Percentiles rank a stretch among this genome's conserved stretches.
phyloP scores from a whole-genome alignment of 192 early-diverging fungal species.

The Coemansia sp. region DNA sequence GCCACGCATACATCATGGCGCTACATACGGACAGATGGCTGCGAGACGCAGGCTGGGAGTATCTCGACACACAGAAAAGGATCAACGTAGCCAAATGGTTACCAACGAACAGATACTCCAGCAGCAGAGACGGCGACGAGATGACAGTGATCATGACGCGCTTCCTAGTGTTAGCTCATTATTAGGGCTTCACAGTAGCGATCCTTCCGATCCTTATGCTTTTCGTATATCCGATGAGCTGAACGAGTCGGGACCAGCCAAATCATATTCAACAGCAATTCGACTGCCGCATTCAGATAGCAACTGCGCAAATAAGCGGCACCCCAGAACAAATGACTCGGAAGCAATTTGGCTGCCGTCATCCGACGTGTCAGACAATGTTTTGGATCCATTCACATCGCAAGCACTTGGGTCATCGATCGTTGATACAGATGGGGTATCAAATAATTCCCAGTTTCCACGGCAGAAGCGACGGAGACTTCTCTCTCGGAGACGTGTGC shows the following conservation, averaged over 20 bases:
- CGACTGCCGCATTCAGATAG: neutral
- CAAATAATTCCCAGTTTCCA: neutral
- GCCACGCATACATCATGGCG: conserved; percentile 8
- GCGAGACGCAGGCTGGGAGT: conserved; percentile 12
- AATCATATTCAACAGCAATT: neutral
- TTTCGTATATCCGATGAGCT: conserved; percentile 6
- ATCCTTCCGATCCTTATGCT: conserved; percentile 1
- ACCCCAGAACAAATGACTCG: neutral
- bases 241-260: neutral
- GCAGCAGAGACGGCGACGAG: neutral
- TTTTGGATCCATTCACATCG: neutral
- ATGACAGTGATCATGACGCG: neutral
- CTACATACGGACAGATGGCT: conserved; percentile 34
- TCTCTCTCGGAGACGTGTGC: conserved; percentile 10
- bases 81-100: neutral
- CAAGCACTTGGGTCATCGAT: neutral
- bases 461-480: conserved; percentile 4
- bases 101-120: neutral
- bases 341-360: neutral
- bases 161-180: conserved; percentile 16
- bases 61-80: neutral
- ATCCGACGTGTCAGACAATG: neutral
- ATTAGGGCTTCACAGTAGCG: neutral
- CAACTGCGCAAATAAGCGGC: neutral
- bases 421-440: neutral